Percentiles rank a stretch among this genome's conserved stretches.
phyloP scores from a whole-genome alignment of 2,329 filamentous ascomycete species.

The Diplodia mutila region DNA sequence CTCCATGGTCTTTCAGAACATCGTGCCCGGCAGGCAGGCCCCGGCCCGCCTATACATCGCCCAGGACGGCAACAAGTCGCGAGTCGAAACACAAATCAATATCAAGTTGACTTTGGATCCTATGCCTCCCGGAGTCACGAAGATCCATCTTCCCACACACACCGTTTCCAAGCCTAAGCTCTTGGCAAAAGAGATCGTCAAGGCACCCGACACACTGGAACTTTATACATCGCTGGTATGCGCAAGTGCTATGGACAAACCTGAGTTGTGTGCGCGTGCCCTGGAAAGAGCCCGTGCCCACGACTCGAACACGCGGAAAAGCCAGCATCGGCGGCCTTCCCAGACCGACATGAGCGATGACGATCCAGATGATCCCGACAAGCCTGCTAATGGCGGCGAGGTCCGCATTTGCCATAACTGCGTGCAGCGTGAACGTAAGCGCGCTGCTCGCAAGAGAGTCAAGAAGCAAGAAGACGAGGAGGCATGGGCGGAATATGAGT shows the following conservation, averaged over 20 bases:
- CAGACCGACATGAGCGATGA: slow-evolving; percentile 48
- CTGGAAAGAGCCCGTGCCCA: slow-evolving; percentile 60
- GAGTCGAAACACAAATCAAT: slow-evolving; percentile 95
- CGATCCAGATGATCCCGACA: slow-evolving; percentile 66
- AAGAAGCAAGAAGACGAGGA: slow-evolving; percentile 93
- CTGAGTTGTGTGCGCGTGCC: slow-evolving; percentile 67
- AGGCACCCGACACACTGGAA: slow-evolving; percentile 74
- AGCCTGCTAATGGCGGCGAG: slow-evolving; percentile 86
- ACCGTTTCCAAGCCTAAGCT: slow-evolving; percentile 95
- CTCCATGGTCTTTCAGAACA: not conserved
- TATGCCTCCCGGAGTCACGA: slow-evolving; percentile 74
- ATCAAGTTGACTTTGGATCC: slow-evolving; percentile 79
- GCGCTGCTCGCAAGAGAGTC: slow-evolving; percentile 87
- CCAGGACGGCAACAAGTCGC: slow-evolving; percentile 65
- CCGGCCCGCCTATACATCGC: slow-evolving; percentile 4
- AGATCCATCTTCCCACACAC: slow-evolving; percentile 82
- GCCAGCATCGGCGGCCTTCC: slow-evolving; percentile 36
- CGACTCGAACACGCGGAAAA: slow-evolving; percentile 42
- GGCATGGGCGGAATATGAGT: slow-evolving; percentile 64
- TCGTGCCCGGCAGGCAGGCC: not conserved
- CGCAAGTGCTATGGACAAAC: slow-evolving; percentile 85
- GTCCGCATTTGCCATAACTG: slow-evolving; percentile 92
- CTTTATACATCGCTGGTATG: slow-evolving; percentile 83
- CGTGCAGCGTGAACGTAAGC: slow-evolving; percentile 86
- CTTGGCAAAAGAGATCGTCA: slow-evolving; percentile 72